These are phyloP conservation scores for Westerdykella ornata DNA, from an alignment of 2,329 filamentous ascomycete genomes.

Conservation along the genomic window DNA sequence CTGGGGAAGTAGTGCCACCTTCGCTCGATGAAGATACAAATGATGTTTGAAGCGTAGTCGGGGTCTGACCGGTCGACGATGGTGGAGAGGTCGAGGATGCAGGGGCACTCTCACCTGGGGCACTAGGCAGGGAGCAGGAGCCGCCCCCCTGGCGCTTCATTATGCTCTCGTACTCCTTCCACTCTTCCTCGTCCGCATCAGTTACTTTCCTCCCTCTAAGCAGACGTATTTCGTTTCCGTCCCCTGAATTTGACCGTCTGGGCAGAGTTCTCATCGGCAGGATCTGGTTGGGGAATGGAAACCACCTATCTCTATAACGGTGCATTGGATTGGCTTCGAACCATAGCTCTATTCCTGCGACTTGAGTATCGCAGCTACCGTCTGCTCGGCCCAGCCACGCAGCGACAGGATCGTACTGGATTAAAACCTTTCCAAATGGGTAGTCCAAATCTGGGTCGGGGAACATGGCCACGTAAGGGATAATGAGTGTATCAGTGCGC, in stretches of 20 bases:
- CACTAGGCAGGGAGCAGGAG: neutral
- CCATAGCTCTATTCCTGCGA: conserved; percentile 4
- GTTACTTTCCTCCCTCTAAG: too few species aligned
- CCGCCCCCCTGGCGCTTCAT: conserved; percentile 1
- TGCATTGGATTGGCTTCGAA: neutral
- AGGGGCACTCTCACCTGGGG: neutral
- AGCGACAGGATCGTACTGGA: conserved; percentile 6
- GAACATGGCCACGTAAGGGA: neutral
- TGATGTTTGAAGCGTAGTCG: conserved; percentile 4
- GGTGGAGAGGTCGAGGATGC: neutral
- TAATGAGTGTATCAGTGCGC: neutral
- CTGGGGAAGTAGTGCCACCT: neutral
- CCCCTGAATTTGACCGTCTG: neutral
- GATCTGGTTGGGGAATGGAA: neutral
- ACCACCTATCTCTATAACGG: conserved; percentile 2
- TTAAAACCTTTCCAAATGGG: conserved; percentile 1
- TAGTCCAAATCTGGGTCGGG: neutral
- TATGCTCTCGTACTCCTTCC: neutral
- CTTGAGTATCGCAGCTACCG: conserved; percentile 1
- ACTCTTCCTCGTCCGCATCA: conserved; percentile 1
- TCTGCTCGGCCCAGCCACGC: neutral
- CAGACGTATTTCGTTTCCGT: neutral
- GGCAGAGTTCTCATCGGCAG: neutral
- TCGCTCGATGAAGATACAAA: neutral
- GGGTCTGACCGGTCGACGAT: neutral